phyloP scores from a whole-genome alignment of 352 stramenopile species.

The Pythium rishiriense region DNA sequence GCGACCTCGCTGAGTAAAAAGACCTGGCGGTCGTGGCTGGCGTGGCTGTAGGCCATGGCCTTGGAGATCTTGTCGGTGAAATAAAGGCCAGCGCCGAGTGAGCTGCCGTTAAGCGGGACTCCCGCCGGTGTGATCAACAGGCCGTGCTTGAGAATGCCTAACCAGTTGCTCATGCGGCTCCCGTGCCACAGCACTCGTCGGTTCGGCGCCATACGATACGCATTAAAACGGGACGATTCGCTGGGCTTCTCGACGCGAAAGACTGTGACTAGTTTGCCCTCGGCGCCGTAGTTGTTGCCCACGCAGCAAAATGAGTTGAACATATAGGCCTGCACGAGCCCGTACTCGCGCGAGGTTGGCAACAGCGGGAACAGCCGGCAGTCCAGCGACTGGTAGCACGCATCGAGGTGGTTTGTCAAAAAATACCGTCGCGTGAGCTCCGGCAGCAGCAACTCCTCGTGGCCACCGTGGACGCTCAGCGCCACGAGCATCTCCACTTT shows the following conservation, averaged over 20 bases:
- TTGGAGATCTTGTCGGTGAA: slow-evolving; percentile 88
- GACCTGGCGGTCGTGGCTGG: slow-evolving; percentile 49
- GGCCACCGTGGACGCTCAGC: slow-evolving; percentile 43
- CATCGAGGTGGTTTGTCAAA: slow-evolving; percentile 60
- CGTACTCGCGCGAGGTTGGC: slow-evolving; percentile 46
- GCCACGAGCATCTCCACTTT: slow-evolving; percentile 61
- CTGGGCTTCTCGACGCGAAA: slow-evolving; percentile 60
- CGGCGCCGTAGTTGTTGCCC: slow-evolving; percentile 40
- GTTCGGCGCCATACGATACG: slow-evolving; percentile 50
- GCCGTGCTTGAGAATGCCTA: slow-evolving; percentile 78
- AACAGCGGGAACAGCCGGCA: slow-evolving; percentile 50
- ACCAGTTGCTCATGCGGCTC: slow-evolving; percentile 82
- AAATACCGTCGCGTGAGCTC: slow-evolving; percentile 42
- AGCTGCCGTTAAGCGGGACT: slow-evolving; percentile 70
- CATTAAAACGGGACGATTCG: slow-evolving; percentile 51
- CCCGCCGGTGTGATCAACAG: slow-evolving; percentile 79
- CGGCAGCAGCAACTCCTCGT: slow-evolving; percentile 31
- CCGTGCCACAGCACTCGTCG: slow-evolving; percentile 86
- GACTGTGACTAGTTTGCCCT: slow-evolving; percentile 54
- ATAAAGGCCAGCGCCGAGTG: slow-evolving; percentile 86
- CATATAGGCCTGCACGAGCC: slow-evolving; percentile 65
- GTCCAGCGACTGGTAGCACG: slow-evolving; percentile 54
- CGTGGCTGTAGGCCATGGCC: slow-evolving; percentile 67
- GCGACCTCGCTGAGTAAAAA: slow-evolving; percentile 71
- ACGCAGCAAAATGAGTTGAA: slow-evolving; percentile 69